Evolutionary conservation across 2,329 filamentous ascomycete species (phyloP), one percentile per base, ranked within the genome.

Genomic region (Clathrospora elynae): DNA sequence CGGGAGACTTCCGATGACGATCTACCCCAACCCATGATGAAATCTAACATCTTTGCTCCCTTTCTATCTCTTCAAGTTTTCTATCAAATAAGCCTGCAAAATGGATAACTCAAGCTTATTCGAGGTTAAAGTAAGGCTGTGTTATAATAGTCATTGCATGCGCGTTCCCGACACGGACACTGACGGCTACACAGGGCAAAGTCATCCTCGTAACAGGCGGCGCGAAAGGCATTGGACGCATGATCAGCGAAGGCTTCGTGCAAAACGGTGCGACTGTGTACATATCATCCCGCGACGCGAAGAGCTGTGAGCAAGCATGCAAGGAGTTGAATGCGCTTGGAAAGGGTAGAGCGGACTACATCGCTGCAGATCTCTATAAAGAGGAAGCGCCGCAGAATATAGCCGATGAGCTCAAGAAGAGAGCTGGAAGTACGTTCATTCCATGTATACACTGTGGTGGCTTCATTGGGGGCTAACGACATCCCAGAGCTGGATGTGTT

Each of bases 191-290:
- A 5, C 9, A 72, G 60, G 71, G 64, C 64, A 75, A 74, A 62
- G 58, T 74, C n/a, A 68, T 75, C 36, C 69, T 76, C 46, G 65
- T 76, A 11, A 76, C 73, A 3, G 73, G 74, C 47, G 73, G 73
- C 22, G 73, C 73, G 4, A 75, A 84, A 61, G 83, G 83, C 52
- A 81, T 86, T 51, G 84, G 84, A 11, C 79, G 79, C 46, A 86
- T 86, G 83, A 86, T 87, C 51, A 79, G 81, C 20, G 74, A 82
- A 42, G 84, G 82, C 43, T 86, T 84, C 68, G 75, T 85, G n/a
- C 64, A 74, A 42, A 85, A 84, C 67, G 82, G 83, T 42, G 78
- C 76, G 11, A 85, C 80, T 50, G 85, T 88, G 5, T 88, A 87
- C 73, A 84, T 89, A 50, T 83, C 82, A 5, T 85, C 82, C 5